Evolutionary conservation across 2,329 filamentous ascomycete species (phyloP), one percentile per base, ranked within the genome.

Genomic region (Epichloe elymi): DNA sequence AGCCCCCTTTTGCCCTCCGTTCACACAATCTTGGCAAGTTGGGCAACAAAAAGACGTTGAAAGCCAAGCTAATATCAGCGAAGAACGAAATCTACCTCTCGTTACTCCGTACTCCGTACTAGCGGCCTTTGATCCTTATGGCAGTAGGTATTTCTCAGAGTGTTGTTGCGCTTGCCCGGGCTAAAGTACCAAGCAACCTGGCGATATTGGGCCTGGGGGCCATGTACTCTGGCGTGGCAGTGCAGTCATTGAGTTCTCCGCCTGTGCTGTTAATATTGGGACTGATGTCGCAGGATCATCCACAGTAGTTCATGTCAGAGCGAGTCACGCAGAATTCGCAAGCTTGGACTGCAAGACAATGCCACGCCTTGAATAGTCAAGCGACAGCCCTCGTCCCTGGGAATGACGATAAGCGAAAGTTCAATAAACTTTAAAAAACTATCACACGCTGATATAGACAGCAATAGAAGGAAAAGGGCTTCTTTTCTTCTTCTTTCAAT

Each of bases 311-410:
- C 26, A 30, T 30, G 26, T 30, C 8, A 30, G 26, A 30, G 26
- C 26, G 4, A 30, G 26, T 30, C 26, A 30, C 46, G 10, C 20
- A 54, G 23, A 15, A n/a, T 23, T 30, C 8, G 56, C 48, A 54
- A 54, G 50, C 54, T 36, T 23, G 14, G 44, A 23, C 36, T 38
- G 20, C 30, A 3, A 30, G 5, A 30, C 6, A 35, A 36, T 20
- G 50, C 46, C 46, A 45, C 41, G 38, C 33, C 30, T 33, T 36
- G 39, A 26, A 23, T 23, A 15, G 20, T 6, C 20, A 41, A 5
- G 49, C 15, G 33, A 30, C 37, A n/a, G 37, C 37, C 15, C 26
- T 30, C 20, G 23, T 26, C 17, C 36, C 26, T 33, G 23, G 41
- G 6, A 44, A 44, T 33, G 42, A 44, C 42, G 42, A 44, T 44